Evolutionary conservation across 2,329 filamentous ascomycete genomes (phyloP), one percentile per base, ranked within the genome.

Genomic region (Daldinia eschscholtzii): DNA sequence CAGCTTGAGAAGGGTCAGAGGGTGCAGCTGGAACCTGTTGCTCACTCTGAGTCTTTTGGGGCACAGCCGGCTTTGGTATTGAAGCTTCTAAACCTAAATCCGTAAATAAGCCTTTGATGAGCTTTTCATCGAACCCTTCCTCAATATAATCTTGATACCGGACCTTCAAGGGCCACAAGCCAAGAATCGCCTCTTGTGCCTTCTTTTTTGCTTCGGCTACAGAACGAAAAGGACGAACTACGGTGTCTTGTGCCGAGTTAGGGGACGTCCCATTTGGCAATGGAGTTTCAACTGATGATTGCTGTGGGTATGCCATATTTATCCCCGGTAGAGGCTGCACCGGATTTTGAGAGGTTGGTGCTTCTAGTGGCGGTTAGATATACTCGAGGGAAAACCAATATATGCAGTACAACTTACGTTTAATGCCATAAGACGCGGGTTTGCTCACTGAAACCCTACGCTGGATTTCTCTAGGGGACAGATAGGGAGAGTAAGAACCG

Each of bases 81-180:
- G 64, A 77, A 72, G 83, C 81, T 35, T 86, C 83, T 3, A 94
- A 83, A 3, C 90, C 89, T 3, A 96, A 81, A 20, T 93, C 90
- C 28, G 85, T 81, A 74, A 94, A 96, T 1, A 96, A 83, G 33
- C 82, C 78, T 63, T 85, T 86, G 39, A 97, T 80, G 10, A 93
- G 76, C 1, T 79, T 79, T 39, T 87, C 83, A 72, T 94, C 87
- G 46, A 95, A 85, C 0, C 93, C 92, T 78, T 95, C 92, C 10
- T 89, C 84, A 12, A 94, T 82, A 64, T 95, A 90, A 67, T 93
- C 87, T 61, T 91, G 85, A 75, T 91, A 97, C 20, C 88, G 88
- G 65, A 97, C 88, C 56, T 93, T 91, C 66, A 92, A 78, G 1
- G 85, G 83, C 81, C 83, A 86, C 2, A 94, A 81, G 41, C 87